A percentile compares a stretch with the other conserved stretches of the same genome.
phyloP scores from a whole-genome alignment of 2,329 filamentous ascomycete species.

The Claviceps spartinae region DNA sequence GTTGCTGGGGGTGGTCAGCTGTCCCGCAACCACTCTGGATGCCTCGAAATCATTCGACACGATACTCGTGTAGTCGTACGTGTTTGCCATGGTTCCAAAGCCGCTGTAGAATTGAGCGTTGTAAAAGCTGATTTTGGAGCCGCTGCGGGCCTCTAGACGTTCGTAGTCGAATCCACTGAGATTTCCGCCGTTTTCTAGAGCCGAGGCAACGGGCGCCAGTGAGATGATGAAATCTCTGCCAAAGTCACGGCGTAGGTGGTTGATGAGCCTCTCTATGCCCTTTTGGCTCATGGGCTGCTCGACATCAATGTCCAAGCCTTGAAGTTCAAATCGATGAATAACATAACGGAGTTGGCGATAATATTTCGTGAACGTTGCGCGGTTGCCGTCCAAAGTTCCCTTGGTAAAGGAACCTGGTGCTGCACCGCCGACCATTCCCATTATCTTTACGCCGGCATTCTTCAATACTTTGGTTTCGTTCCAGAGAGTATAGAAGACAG shows the following conservation, averaged over 20 bases:
- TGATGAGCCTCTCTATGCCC: slow-evolving; percentile 50
- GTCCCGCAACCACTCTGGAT: slow-evolving; percentile 58
- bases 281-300: slow-evolving; percentile 59
- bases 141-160: slow-evolving; percentile 49
- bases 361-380: slow-evolving; percentile 35
- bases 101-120: slow-evolving; percentile 85
- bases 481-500: slow-evolving; percentile 60
- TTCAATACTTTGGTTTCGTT: slow-evolving; percentile 59
- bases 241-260: slow-evolving; percentile 54
- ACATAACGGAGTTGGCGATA: slow-evolving; percentile 37
- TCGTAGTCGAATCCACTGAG: slow-evolving; percentile 70
- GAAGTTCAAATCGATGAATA: slow-evolving; percentile 44
- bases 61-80: slow-evolving; percentile 30
- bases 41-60: slow-evolving; percentile 52
- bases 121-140: slow-evolving; percentile 60
- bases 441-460: slow-evolving; percentile 56
- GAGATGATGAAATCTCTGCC: slow-evolving; percentile 58
- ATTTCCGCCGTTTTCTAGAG: slow-evolving; percentile 40
- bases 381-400: slow-evolving; percentile 33
- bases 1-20: slow-evolving; percentile 62
- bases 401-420: slow-evolving; percentile 53
- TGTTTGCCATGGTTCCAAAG: slow-evolving; percentile 45
- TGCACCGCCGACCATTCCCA: slow-evolving; percentile 76
- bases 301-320: slow-evolving; percentile 62
- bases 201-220: slow-evolving; percentile 65